Conservation (phyloP, 768 basidiomycete species). For the Pisolithus tinctorius region DNA sequence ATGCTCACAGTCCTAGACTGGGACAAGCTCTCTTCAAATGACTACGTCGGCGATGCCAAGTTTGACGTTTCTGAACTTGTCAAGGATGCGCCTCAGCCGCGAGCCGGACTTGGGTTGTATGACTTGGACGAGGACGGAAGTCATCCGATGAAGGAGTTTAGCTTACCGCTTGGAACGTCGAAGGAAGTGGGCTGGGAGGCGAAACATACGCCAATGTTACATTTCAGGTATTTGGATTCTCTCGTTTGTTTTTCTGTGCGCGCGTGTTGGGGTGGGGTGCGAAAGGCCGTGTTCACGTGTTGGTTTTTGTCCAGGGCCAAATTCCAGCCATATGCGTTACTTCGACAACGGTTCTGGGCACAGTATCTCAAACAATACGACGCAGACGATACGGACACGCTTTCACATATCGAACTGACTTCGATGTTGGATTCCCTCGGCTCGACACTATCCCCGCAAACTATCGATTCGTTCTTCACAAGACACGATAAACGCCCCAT, state of each 20-base stretch:
- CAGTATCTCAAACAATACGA: slow-evolving; percentile 89
- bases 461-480: slow-evolving; percentile 78
- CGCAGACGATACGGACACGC: slow-evolving; percentile 64
- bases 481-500: slow-evolving; percentile 57
- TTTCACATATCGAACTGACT: slow-evolving; percentile 83
- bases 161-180: slow-evolving; percentile 51
- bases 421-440: slow-evolving; percentile 97
- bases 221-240: slow-evolving; percentile 43
- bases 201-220: slow-evolving; percentile 62
- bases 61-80: slow-evolving; percentile 71
- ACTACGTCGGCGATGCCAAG: slow-evolving; percentile 74
- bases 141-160: slow-evolving; percentile 65
- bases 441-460: slow-evolving; percentile 77
- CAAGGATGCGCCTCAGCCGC: slow-evolving; percentile 56
- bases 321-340: slow-evolving; percentile 90
- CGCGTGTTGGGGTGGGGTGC: slow-evolving; percentile 7
- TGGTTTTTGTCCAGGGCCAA: slow-evolving; percentile 55
- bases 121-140: slow-evolving; percentile 29
- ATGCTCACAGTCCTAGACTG: slow-evolving; percentile 88
- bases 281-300: background rate
- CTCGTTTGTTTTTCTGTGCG: too few species aligned
- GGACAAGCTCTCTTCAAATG: slow-evolving; percentile 90
- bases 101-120: slow-evolving; percentile 43
- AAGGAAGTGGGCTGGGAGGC: slow-evolving; percentile 68
- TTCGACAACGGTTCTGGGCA: slow-evolving; percentile 87